A percentile compares a stretch with the other conserved stretches of the same genome.
phyloP scores from a whole-genome alignment of 495 filamentous ascomycete genomes.

The Aspergillus diversus region DNA sequence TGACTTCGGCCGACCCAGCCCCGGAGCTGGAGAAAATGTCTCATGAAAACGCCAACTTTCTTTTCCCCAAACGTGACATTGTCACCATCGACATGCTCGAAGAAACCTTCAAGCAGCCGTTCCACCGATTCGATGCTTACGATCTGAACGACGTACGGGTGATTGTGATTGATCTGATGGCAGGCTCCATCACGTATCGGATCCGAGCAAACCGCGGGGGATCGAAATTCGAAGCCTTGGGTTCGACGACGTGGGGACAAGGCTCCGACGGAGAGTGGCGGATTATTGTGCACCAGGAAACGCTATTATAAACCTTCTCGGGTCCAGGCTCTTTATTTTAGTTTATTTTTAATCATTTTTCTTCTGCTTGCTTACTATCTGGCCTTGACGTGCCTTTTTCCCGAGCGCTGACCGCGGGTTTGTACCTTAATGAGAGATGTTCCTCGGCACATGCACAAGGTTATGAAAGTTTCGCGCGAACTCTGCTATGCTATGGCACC shows the following conservation, averaged over 20 bases:
- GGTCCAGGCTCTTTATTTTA: too few species aligned
- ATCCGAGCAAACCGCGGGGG: constrained; percentile 14
- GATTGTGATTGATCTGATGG: constrained; percentile 52
- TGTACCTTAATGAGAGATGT: too few species aligned
- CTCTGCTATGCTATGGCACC: too few species aligned
- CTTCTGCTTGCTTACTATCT: too few species aligned
- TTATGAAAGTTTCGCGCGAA: too few species aligned
- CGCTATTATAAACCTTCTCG: constrained; percentile 28
- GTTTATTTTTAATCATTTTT: too few species aligned
- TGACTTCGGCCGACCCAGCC: constrained; percentile 48
- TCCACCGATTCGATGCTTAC: constrained; percentile 49
- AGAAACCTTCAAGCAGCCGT: constrained; percentile 39
- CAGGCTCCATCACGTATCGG: constrained; percentile 42
- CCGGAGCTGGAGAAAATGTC: constrained; percentile 44
- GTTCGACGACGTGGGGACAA: constrained; percentile 50
- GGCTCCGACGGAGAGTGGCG: constrained; percentile 51
- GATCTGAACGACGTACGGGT: constrained; percentile 42
- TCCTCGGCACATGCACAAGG: too few species aligned
- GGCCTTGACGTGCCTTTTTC: too few species aligned
- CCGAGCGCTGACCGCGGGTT: too few species aligned
- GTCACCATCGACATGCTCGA: constrained; percentile 39
- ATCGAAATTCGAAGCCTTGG: constrained; percentile 13
- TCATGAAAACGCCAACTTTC: constrained; percentile 38
- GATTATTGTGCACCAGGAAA: constrained; percentile 44
- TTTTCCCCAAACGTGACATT: constrained; percentile 45